Evolutionary conservation across 2,329 filamentous ascomycete genomes (phyloP).

Genomic region (Neonectria sp.): DNA sequence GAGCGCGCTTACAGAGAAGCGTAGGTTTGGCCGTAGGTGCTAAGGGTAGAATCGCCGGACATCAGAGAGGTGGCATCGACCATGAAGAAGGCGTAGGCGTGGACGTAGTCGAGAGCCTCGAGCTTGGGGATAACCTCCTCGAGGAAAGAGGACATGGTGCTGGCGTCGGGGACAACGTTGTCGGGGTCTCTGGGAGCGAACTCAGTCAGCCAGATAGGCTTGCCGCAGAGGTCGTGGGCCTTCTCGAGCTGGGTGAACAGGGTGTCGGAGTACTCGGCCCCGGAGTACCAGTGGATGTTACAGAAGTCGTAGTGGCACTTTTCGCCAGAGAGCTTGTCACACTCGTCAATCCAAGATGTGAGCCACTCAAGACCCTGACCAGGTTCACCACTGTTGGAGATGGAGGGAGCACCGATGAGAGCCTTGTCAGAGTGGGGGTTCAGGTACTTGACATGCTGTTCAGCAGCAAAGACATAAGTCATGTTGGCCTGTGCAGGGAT

Average conservation of each 20-base stretch:
- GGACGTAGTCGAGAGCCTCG: constrained; percentile 65
- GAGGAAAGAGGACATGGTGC: constrained; percentile 65
- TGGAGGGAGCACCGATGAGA: constrained; percentile 71
- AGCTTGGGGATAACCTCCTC: constrained; percentile 62
- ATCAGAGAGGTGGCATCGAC: constrained; percentile 61
- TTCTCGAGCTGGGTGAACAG: constrained; percentile 70
- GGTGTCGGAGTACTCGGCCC: constrained; percentile 59
- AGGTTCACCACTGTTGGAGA: constrained; percentile 70
- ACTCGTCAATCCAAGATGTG: constrained; percentile 65
- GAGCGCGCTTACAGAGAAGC: constrained; percentile 54
- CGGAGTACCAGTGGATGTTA: constrained; percentile 76
- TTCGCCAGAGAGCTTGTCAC: constrained; percentile 53
- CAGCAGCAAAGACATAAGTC: constrained; percentile 65
- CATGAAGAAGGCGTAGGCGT: constrained; percentile 73
- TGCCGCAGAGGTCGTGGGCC: constrained; percentile 62
- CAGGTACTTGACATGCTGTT: constrained; percentile 67
- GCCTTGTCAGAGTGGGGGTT: constrained; percentile 68
- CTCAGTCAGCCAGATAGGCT: constrained; percentile 75
- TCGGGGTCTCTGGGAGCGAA: constrained; percentile 65
- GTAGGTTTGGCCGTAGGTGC: constrained; percentile 65
- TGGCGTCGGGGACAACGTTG: constrained; percentile 47
- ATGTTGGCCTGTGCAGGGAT: constrained; percentile 72
- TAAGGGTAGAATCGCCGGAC: constrained; percentile 56
- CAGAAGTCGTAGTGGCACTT: constrained; percentile 72
- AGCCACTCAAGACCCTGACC: constrained; percentile 72